Base-by-base conservation (phyloP, 768 basidiomycete species). In the Panellus pusillus region DNA sequence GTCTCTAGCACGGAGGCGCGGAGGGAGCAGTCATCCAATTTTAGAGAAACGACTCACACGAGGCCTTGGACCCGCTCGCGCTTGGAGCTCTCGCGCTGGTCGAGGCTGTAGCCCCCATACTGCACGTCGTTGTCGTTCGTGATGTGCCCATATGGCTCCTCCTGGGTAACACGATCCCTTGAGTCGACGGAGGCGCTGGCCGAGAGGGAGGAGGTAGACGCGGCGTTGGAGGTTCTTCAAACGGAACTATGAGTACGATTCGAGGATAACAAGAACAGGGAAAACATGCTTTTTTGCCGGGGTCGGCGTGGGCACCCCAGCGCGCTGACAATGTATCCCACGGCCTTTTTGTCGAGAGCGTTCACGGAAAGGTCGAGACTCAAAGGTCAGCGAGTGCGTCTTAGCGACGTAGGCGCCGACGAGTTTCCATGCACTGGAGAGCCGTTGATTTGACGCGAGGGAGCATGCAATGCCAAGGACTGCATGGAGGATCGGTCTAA, bases 291-390 rank as follows among this genome's bases (percentile, higher is more conserved):
- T 28, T 35, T 35, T 7, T 2, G 32, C 32, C 11, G 32, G 11
- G 14, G 11, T 35, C 3, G 32, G 32, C 14, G 32, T 35, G 11
- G 52, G 57, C n/a, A 31, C 40, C 79, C 69, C 15, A 97, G 73
- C 1, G 87, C 85, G 20, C 79, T 79, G 0, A 89, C 84, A 41
- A 98, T 79, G 58, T 85, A 89, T 45, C 98, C 95, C 14, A 93
- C 77, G 0, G 89, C 78, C 66, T 85, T 88, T 68, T 90, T 92
- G 66, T 98, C 96, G 55, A 97, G 70, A 2, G 74, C 67, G 57
- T 89, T 97, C 54, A 92, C 90, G 3, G 93, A 94, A 19, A 99
- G 70, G 67, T 99, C 95, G 31, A 98, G 79, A n/a, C n/a, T n/a
- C n/a, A 70, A 93, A 97, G 55, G 90, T 86, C 9, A 98, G 71